Percentiles rank a stretch among this genome's conserved stretches.
Conservation (phyloP, 129 eudicot species). For the Smallanthus sonchifolius region DNA sequence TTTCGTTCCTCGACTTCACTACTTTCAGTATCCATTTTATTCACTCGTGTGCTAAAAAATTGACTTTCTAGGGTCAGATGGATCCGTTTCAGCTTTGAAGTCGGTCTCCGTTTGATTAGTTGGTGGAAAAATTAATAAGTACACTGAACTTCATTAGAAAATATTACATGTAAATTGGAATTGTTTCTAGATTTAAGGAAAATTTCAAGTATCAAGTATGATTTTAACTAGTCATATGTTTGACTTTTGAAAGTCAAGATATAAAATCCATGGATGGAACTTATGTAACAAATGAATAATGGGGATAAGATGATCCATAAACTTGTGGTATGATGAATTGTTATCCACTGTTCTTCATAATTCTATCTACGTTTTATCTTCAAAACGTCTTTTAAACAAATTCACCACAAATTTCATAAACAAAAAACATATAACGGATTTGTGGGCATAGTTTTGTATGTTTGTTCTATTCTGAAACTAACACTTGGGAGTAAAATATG, state of each 20-base stretch:
- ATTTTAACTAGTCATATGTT: background rate
- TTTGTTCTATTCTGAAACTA: background rate
- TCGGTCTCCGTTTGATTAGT: background rate
- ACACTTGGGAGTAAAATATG: background rate
- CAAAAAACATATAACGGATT: background rate
- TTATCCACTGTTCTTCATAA: background rate
- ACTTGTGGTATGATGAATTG: background rate
- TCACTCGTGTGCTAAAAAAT: background rate
- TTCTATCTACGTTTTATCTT: background rate
- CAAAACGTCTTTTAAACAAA: background rate
- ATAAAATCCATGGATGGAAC: background rate
- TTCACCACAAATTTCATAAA: background rate
- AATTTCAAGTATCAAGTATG: background rate
- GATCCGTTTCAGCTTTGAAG: background rate
- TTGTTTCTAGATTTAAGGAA: background rate
- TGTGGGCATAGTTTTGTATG: background rate
- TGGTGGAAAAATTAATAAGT: background rate
- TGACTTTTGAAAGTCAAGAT: conserved; percentile 1
- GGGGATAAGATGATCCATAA: too few species aligned
- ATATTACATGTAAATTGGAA: background rate
- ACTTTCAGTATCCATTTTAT: background rate
- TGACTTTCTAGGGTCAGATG: conserved; percentile 5
- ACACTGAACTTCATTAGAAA: background rate
- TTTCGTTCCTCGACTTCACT: background rate
- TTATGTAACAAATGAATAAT: background rate